phyloP scores from a whole-genome alignment of 2,329 filamentous ascomycete genomes.

The Clarireedia homoeocarpa region DNA sequence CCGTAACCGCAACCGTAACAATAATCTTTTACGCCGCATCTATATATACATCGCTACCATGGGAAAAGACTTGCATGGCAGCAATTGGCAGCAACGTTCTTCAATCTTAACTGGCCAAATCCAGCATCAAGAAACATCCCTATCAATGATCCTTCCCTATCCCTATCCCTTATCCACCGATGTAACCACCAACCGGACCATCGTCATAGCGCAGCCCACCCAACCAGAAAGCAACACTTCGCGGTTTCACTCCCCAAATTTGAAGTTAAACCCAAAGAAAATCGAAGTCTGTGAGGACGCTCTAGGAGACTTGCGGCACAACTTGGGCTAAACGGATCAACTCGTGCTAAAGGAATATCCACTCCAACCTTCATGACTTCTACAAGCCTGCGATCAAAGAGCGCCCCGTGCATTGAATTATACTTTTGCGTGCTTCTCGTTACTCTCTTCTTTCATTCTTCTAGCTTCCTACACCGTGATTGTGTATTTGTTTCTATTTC shows the following conservation, averaged over 20 bases:
- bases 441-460: slow-evolving; percentile 3
- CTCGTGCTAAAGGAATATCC: slow-evolving; percentile 9
- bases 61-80: no score
- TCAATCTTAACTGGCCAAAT: no score
- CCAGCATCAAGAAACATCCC: no score
- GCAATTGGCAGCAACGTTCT: no score
- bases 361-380: slow-evolving; percentile 4
- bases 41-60: no score
- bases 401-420: slow-evolving; percentile 20
- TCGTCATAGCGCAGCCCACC: slow-evolving; percentile 17
- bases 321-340: slow-evolving; percentile 9
- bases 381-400: slow-evolving; percentile 7
- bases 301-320: neutral
- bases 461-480: slow-evolving; percentile 12
- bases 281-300: no score
- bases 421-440: neutral
- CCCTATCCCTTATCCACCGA: no score
- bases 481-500: slow-evolving; percentile 10
- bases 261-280: neutral
- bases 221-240: slow-evolving; percentile 2
- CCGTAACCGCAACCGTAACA: no score
- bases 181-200: slow-evolving; percentile 1
- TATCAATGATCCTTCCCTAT: no score
- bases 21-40: no score
- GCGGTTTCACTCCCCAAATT: neutral